Evolutionary conservation across 805 yeast genomes (phyloP), one percentile per base, ranked within the genome.

Genomic region (Torulaspora maleeae): DNA sequence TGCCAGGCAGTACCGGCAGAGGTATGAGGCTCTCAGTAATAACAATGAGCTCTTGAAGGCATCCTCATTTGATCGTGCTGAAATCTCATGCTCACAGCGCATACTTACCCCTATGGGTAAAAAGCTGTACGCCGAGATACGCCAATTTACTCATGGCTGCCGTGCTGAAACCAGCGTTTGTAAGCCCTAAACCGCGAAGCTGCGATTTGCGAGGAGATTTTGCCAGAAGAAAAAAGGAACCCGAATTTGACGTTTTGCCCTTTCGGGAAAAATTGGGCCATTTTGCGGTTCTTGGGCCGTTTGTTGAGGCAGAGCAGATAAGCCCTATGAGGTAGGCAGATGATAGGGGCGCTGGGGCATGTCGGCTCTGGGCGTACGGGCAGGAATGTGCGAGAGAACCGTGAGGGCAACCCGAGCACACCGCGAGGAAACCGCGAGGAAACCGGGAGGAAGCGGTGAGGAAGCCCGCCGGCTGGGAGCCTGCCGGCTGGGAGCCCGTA

Each of bases 241-340:
- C 22, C 34, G 33, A 38, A 40, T 44, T 44, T 36, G 38, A 44
- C 37, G 33, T 44, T 44, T 44, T 44, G 27, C 48, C 48, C 25
- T 36, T 20, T 39, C 1, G 28, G 44, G 48, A 20, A 44, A 44
- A 36, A 13, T 27, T n/a, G 27, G 32, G 19, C 15, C 27, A 37
- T 25, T 25, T 37, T 37, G 40, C 29, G 32, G 20, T 27, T 16
- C 12, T 8, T 29, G 20, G 24, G 35, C 41, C 27, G 20, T 29
- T 22, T 38, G 19, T 16, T 32, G 35, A 38, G 41, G 41, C 41
- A 25, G 34, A 38, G 43, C 30, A 39, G 36, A 38, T 39, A 30
- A 39, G 43, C 43, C 27, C 35, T 29, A 20, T n/a, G 8, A 30
- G 41, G 27, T 29, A 38, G 32, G 22, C 11, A 28, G 19, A 24